Percentiles rank a stretch among this genome's conserved stretches.
phyloP scores from a whole-genome alignment of 176 grass and related monocot species.

The Dendrocalamus sinicus region DNA sequence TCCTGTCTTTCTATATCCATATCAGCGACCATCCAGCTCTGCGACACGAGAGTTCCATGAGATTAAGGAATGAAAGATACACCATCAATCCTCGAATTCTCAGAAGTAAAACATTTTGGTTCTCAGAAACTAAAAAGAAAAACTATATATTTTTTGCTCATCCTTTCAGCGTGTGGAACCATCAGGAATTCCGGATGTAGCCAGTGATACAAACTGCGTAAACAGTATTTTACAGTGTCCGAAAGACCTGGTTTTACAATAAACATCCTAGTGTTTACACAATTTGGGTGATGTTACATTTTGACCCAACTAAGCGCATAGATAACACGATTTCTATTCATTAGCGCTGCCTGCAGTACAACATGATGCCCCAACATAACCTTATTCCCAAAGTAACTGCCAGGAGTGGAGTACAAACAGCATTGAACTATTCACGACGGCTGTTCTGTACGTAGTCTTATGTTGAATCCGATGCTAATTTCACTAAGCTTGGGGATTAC shows the following conservation, averaged over 20 bases:
- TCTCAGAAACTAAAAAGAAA: not conserved
- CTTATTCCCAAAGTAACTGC: not conserved
- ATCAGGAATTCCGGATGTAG: not conserved
- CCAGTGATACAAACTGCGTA: not conserved
- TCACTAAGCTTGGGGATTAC: not conserved
- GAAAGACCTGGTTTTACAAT: not conserved
- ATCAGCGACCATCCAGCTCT: not conserved
- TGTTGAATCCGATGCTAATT: not conserved
- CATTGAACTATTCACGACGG: not conserved
- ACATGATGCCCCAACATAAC: not conserved
- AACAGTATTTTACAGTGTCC: not conserved
- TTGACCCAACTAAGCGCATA: not conserved
- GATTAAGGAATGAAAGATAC: not conserved
- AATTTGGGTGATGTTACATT: not conserved
- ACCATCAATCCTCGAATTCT: not conserved
- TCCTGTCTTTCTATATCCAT: not conserved
- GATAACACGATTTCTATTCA: not conserved
- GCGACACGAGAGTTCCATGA: not conserved
- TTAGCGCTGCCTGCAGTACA: not conserved
- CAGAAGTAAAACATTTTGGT: not conserved
- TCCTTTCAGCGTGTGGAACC: not conserved
- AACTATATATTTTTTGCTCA: not conserved
- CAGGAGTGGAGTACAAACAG: not conserved
- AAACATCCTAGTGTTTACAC: not conserved
- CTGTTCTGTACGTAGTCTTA: not conserved